Percentiles rank a stretch among this genome's conserved stretches.
Conservation (phyloP, 75 land plant genomes). For the Sequoiadendron giganteum region DNA sequence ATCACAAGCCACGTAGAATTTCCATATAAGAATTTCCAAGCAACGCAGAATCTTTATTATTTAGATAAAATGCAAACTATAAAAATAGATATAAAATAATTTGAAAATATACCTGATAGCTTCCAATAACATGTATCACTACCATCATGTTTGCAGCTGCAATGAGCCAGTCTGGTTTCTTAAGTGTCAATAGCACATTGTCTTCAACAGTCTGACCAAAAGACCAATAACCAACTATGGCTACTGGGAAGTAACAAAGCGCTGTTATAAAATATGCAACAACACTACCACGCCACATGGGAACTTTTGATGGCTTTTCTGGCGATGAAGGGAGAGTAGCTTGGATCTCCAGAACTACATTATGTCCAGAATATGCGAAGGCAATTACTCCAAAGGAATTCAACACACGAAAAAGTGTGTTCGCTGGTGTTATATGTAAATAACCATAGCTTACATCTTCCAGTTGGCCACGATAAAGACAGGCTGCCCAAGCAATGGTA, state of each 20-base stretch:
- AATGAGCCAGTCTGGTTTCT: conserved; percentile 76
- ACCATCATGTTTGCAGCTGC: conserved; percentile 90
- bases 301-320: conserved; percentile 70
- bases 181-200: conserved; percentile 57
- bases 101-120: conserved; percentile 68
- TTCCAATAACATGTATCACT: conserved; percentile 92
- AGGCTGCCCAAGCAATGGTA: conserved; percentile 75
- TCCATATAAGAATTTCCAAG: background rate
- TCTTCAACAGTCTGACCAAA: conserved; percentile 72
- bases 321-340: conserved; percentile 90
- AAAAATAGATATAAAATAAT: background rate
- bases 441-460: conserved; percentile 50
- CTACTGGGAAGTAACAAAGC: conserved; percentile 81
- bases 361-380: conserved; percentile 85
- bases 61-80: background rate
- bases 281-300: conserved; percentile 89
- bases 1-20: background rate
- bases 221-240: conserved; percentile 86
- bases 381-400: conserved; percentile 78
- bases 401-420: conserved; percentile 54
- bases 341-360: conserved; percentile 84
- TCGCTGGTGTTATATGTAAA: conserved; percentile 20
- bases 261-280: conserved; percentile 73
- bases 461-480: conserved; percentile 32
- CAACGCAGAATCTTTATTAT: conserved; percentile 12